Base-by-base conservation (phyloP, 306 rosid species). In the Morella rubra region DNA sequence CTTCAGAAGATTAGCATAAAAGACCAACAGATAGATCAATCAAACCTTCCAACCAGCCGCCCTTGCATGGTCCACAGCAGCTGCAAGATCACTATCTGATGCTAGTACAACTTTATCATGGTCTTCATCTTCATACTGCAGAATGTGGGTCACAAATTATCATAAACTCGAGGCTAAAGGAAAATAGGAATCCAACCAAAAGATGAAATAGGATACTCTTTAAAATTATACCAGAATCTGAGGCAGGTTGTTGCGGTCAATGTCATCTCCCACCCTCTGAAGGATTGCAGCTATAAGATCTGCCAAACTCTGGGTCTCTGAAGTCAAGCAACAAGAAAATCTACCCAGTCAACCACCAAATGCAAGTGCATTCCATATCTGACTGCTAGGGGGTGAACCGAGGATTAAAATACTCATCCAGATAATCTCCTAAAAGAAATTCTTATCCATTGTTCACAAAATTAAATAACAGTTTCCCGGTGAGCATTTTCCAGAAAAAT, bases 41-140 rank as follows among this genome's bases (percentile, higher is more conserved):
- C 69, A 8, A 88, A 96, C 99, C 99, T 96, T 96, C 84, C 91
- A 87, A 56, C 94, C 99, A 73, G 87, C 93, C 73, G 70, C 73
- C 83, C 82, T 93, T 67, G 99, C 99, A 72, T 96, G 99, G 69
- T 96, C 97, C 76, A 96, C 91, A 7, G 99, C 99, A 37, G 93
- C 89, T 70, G 83, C 73, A 60, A 96, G 99, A 84, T 96, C 99
- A 77, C 77, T 77, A 78, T 96, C 99, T 20, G 98, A 91, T 80
- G 96, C 93, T 82, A 96, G 77, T 24, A 96, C 87, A 73, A 96
- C 87, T 82, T 84, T 89, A 76, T 96, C 99, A 51, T 72, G 89
- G 75, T 96, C 99, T 85, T 93, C 99, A 76, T 96, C 99, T 84
- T 96, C 99, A 15, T 96, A 96, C 99, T 96, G 73, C 83, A 80